Conservation (phyloP, 257 asterid genomes). For the Lithospermum erythrorhizon region DNA sequence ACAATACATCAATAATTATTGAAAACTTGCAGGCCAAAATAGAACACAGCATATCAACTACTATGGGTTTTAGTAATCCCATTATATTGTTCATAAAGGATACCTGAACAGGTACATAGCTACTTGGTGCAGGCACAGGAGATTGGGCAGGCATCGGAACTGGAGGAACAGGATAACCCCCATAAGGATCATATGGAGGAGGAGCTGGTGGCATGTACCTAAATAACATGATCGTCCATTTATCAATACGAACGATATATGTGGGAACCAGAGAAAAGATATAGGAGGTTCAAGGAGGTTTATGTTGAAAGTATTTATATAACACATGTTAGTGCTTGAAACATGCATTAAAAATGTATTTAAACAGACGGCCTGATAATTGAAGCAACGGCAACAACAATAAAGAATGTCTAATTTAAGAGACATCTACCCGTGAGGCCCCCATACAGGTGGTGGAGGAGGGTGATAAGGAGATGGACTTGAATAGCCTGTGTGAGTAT, state of each 20-base stretch:
- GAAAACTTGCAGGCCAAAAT: neutral
- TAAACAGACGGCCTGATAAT: no score
- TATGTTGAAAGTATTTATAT: no score
- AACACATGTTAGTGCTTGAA: no score
- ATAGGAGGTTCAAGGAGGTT: neutral
- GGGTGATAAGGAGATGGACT: constrained; percentile 95
- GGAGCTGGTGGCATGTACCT: constrained; percentile 94
- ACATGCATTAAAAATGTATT: no score
- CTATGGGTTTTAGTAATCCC: neutral
- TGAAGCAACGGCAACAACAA: neutral
- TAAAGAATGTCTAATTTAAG: neutral
- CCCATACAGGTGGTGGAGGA: constrained; percentile 92
- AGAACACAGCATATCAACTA: neutral
- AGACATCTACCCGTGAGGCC: constrained; percentile 63
- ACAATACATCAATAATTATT: neutral
- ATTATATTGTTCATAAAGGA: neutral
- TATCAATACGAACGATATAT: neutral
- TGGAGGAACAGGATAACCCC: constrained; percentile 75
- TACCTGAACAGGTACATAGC: constrained; percentile 95
- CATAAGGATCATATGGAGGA: constrained; percentile 91
- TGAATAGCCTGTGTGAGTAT: constrained; percentile 70
- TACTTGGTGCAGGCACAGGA: constrained; percentile 85
- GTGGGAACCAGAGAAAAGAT: neutral
- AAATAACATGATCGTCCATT: constrained; percentile 9
- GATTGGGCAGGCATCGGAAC: constrained; percentile 86